Evolutionary conservation across 2,329 filamentous ascomycete genomes (phyloP).

Genomic region (Monilinia aucupariae): DNA sequence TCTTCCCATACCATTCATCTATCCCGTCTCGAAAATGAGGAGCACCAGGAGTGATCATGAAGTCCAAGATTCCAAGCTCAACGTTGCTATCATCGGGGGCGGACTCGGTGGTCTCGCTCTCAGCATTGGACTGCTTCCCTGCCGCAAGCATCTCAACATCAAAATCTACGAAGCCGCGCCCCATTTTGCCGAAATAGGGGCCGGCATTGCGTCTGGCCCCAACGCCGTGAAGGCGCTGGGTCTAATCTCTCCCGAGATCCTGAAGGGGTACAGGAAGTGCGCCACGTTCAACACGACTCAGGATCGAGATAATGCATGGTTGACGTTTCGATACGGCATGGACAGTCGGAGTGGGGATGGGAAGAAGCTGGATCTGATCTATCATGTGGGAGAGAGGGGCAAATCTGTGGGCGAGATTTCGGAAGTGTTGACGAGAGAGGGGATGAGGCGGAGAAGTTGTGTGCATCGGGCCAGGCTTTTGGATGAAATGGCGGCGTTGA

Average conservation of each 20-base stretch:
- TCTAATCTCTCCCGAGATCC: slow-evolving; percentile 21
- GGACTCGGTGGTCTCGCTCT: slow-evolving; percentile 26
- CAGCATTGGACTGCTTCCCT: slow-evolving; percentile 20
- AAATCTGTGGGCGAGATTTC: neutral
- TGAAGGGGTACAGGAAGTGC: slow-evolving; percentile 19
- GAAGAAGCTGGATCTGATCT: neutral
- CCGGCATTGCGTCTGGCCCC: slow-evolving; percentile 23
- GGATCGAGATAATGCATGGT: slow-evolving; percentile 23
- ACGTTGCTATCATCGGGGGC: slow-evolving; percentile 27
- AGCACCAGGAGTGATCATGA: neutral
- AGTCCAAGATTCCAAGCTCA: neutral
- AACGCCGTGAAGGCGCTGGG: slow-evolving; percentile 21
- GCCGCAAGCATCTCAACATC: slow-evolving; percentile 8
- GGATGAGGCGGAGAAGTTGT: slow-evolving; percentile 5
- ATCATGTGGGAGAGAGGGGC: neutral
- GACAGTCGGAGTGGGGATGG: neutral
- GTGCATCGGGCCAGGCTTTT: slow-evolving; percentile 12
- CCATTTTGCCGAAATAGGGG: slow-evolving; percentile 25
- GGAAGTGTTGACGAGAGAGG: neutral
- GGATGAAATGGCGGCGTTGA: slow-evolving; percentile 5
- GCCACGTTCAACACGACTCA: slow-evolving; percentile 23
- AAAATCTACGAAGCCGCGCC: slow-evolving; percentile 26
- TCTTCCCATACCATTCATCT: no score
- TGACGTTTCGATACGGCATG: slow-evolving; percentile 10
- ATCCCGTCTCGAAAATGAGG: neutral